Conservation (phyloP, 352 stramenopile species). For the Phytophthora tentaculata region DNA sequence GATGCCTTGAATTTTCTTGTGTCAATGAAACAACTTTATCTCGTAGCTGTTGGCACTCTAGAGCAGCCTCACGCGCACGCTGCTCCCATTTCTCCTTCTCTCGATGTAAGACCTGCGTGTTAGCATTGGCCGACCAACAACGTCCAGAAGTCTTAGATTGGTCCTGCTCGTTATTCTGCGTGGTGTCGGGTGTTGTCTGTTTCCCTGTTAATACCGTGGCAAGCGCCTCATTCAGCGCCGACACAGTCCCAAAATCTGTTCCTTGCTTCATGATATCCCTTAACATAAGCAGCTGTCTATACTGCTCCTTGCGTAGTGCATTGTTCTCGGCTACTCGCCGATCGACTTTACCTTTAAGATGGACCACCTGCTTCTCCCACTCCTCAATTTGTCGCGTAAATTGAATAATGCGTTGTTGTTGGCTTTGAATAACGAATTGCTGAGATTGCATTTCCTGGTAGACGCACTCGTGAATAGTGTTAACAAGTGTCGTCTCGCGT, state of each 20-base stretch:
- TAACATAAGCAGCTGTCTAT: conserved; percentile 77
- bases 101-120: conserved; percentile 35
- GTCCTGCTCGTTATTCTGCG: conserved; percentile 10
- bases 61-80: conserved; percentile 46
- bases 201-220: conserved; percentile 38
- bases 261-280: conserved; percentile 55
- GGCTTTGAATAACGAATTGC: conserved; percentile 15
- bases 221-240: conserved; percentile 64
- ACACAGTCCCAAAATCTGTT: conserved; percentile 54
- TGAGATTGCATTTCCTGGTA: conserved; percentile 47
- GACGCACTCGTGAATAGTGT: conserved; percentile 65
- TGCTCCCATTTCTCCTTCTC: conserved; percentile 79
- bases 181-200: conserved; percentile 6
- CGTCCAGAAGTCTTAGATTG: conserved; percentile 14
- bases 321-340: conserved; percentile 71
- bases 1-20: conserved; percentile 45
- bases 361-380: conserved; percentile 41
- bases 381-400: conserved; percentile 30
- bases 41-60: conserved; percentile 55
- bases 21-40: conserved; percentile 52
- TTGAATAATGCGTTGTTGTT: conserved; percentile 26
- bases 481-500: conserved; percentile 62
- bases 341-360: conserved; percentile 66
- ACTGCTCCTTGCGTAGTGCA: conserved; percentile 70
- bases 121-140: conserved; percentile 15